These are phyloP conservation scores for Microdochium bolleyi DNA, from an alignment of 2,329 filamentous ascomycete genomes.

Conservation along the genomic window DNA sequence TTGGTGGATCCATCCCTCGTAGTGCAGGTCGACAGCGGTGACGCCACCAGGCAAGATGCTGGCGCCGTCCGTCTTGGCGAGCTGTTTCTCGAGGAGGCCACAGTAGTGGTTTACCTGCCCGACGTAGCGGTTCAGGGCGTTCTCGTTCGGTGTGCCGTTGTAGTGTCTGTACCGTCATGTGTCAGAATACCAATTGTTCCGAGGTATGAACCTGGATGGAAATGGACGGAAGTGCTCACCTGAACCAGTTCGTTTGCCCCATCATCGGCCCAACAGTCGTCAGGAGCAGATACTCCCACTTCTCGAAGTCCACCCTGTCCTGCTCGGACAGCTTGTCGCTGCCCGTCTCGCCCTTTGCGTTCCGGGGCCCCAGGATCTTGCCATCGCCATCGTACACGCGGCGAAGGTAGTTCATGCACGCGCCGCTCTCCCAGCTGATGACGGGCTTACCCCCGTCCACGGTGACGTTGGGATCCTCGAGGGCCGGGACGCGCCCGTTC, in stretches of 20 bases:
- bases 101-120: conserved; percentile 31
- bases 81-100: conserved; percentile 29
- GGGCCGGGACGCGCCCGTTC: conserved; percentile 30
- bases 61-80: conserved; percentile 24
- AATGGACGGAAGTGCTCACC: conserved; percentile 6
- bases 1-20: conserved; percentile 30
- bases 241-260: conserved; percentile 30
- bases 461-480: conserved; percentile 24
- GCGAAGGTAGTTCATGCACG: conserved; percentile 27
- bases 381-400: conserved; percentile 28
- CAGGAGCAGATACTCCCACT: conserved; percentile 34
- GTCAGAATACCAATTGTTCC: not conserved
- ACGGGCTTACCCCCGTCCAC: conserved; percentile 16
- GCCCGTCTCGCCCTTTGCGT: conserved; percentile 5
- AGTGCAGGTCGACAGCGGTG: conserved; percentile 31
- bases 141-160: conserved; percentile 27
- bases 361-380: conserved; percentile 25
- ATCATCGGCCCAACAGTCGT: conserved; percentile 31
- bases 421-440: conserved; percentile 27
- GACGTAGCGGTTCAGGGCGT: conserved; percentile 28
- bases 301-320: conserved; percentile 32
- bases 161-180: conserved; percentile 15
- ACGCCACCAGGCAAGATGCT: conserved; percentile 26
- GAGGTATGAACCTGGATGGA: not conserved
- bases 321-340: conserved; percentile 16